Evolutionary conservation across 176 grass and related monocot species (phyloP).

Genomic region (Paspalum vaginatum): DNA sequence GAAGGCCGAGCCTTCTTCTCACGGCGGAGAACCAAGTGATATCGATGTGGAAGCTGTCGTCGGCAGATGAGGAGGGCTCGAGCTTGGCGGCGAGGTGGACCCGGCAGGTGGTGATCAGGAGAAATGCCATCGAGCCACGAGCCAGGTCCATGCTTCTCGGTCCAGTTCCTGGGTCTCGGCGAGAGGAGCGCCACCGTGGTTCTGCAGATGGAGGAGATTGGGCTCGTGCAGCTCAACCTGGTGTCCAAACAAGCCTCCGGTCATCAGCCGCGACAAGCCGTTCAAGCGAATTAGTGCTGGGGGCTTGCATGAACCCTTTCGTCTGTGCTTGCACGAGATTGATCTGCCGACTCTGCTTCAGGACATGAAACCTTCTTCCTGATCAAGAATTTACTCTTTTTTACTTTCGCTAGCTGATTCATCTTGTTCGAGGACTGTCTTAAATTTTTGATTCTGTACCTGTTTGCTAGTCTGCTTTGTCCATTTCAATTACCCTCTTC

Average conservation of each 20-base stretch:
- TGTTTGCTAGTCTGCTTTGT: not conserved
- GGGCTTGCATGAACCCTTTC: not conserved
- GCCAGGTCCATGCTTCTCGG: too few relatives aligned
- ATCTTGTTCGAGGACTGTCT: too few relatives aligned
- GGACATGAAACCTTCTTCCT: not conserved
- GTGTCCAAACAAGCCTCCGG: not conserved
- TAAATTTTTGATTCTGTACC: too few relatives aligned
- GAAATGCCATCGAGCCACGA: not conserved
- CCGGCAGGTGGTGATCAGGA: not conserved
- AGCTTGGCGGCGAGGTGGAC: not conserved
- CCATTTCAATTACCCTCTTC: not conserved
- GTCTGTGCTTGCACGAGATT: not conserved
- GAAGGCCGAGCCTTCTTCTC: conserved; percentile 7
- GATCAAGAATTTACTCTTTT: not conserved
- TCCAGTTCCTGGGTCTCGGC: not conserved
- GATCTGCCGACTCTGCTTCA: not conserved
- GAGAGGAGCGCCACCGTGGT: conserved; percentile 17
- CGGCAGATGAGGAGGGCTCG: not conserved
- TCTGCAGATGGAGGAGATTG: not conserved
- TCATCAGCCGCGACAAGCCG: not conserved
- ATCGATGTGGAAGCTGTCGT: conserved; percentile 24
- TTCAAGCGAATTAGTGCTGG: not conserved
- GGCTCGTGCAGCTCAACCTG: not conserved
- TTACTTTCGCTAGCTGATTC: too few relatives aligned
- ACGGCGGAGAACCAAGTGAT: not conserved